These are phyloP conservation scores for Castanea crenata DNA, from an alignment of 306 rosid genomes.

Conservation along the genomic window DNA sequence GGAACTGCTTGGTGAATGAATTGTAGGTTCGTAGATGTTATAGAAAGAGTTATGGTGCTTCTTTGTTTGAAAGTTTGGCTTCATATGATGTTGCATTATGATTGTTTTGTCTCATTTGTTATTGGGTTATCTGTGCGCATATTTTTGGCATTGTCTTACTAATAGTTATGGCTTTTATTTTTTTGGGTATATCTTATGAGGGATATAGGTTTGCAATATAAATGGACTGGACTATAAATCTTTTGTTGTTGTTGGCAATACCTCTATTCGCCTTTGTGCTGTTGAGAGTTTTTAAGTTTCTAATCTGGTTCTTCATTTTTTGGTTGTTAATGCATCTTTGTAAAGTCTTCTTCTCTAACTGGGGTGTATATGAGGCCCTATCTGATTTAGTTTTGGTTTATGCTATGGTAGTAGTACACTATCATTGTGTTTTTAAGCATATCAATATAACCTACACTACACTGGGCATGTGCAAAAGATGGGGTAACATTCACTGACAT, in stretches of 20 bases:
- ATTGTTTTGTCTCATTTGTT: neutral
- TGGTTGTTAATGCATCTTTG: neutral
- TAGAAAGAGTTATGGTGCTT: neutral
- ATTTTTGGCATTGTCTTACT: neutral
- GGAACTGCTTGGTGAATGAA: neutral
- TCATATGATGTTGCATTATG: neutral
- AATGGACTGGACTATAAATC: neutral
- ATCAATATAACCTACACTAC: neutral
- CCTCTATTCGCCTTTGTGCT: slow-evolving; percentile 13
- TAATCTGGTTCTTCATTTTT: neutral
- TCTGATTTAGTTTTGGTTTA: neutral
- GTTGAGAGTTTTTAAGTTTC: slow-evolving; percentile 1
- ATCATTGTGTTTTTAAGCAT: neutral
- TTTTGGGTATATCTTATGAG: neutral
- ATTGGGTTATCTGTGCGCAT: neutral
- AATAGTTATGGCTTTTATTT: neutral
- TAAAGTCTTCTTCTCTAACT: neutral
- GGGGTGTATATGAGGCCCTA: neutral
- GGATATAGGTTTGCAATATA: neutral
- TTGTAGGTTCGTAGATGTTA: neutral
- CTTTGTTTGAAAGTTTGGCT: neutral
- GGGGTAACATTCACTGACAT: neutral
- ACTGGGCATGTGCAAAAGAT: neutral
- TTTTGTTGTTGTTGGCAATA: neutral
- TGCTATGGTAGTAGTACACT: neutral